A percentile compares a stretch with the other conserved stretches of the same genome.
Evolutionary conservation across 2,329 filamentous ascomycete genomes (phyloP).

Genomic region (Coleophoma cylindrospora): DNA sequence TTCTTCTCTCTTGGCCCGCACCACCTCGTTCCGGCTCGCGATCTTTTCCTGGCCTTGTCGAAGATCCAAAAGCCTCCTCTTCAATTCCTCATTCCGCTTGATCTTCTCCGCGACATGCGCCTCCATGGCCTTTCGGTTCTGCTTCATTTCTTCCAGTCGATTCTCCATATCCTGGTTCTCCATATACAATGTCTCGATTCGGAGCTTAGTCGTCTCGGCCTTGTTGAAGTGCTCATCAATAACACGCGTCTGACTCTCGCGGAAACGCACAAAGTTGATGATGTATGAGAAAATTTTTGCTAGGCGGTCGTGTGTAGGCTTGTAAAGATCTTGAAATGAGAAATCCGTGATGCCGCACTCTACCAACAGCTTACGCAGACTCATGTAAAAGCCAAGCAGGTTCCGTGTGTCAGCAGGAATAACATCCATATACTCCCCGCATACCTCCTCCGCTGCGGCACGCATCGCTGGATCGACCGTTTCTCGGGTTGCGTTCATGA

Average conservation of each 20-base stretch:
- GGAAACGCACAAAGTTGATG: conserved; percentile 98
- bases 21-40: conserved; percentile 74
- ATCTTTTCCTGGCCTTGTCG: conserved; percentile 79
- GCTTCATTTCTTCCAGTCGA: conserved; percentile 74
- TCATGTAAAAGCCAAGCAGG: conserved; percentile 92
- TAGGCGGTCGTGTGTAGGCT: conserved; percentile 82
- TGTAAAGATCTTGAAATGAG: conserved; percentile 85
- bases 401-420: conserved; percentile 85
- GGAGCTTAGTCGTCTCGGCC: conserved; percentile 76
- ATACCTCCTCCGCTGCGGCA: conserved; percentile 83
- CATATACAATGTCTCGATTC: conserved; percentile 79
- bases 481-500: conserved; percentile 90
- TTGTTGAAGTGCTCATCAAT: conserved; percentile 96
- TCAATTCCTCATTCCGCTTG: conserved; percentile 80
- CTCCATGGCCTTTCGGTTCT: conserved; percentile 76
- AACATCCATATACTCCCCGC: conserved; percentile 77
- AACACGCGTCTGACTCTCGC: conserved; percentile 82
- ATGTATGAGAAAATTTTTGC: conserved; percentile 96
- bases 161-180: conserved; percentile 86
- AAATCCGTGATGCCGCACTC: conserved; percentile 94
- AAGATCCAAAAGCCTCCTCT: conserved; percentile 74
- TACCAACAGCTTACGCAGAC: conserved; percentile 70
- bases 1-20: conserved; percentile 73
- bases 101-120: conserved; percentile 79
- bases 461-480: conserved; percentile 94